Conservation (phyloP, 768 basidiomycete species). For the Termitomyces heimii region DNA sequence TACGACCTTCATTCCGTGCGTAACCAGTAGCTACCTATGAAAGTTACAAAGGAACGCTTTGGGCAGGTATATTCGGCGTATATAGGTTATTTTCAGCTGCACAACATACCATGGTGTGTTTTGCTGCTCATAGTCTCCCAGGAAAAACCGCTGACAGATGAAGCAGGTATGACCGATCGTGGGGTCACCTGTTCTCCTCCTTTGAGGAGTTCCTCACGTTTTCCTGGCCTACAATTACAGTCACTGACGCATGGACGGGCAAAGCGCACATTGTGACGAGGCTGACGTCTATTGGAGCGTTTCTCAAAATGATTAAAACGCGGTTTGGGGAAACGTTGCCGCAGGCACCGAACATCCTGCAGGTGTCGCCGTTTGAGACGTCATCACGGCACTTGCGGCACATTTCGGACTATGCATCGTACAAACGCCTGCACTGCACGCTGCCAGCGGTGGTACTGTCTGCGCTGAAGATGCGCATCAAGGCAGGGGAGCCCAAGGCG, state of each 20-base stretch:
- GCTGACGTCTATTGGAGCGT: slow-evolving; percentile 61
- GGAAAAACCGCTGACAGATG: neutral
- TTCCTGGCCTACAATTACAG: slow-evolving; percentile 77
- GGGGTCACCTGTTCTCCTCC: slow-evolving; percentile 73
- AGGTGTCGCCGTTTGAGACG: slow-evolving; percentile 64
- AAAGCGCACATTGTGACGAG: slow-evolving; percentile 79
- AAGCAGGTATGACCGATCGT: slow-evolving; percentile 70
- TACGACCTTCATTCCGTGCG: slow-evolving; percentile 74
- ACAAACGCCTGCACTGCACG: slow-evolving; percentile 65
- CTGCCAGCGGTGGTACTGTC: slow-evolving; percentile 65
- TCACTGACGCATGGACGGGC: slow-evolving; percentile 68
- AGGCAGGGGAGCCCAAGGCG: slow-evolving; percentile 58
- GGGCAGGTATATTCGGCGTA: slow-evolving; percentile 63
- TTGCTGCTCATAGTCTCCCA: neutral
- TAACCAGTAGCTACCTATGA: slow-evolving; percentile 3
- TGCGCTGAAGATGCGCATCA: slow-evolving; percentile 59
- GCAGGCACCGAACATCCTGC: slow-evolving; percentile 65
- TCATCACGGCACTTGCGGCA: slow-evolving; percentile 63
- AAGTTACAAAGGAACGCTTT: neutral
- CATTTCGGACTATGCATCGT: slow-evolving; percentile 59
- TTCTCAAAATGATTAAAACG: slow-evolving; percentile 83
- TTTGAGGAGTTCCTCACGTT: slow-evolving; percentile 78
- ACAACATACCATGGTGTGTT: slow-evolving; percentile 59
- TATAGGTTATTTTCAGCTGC: slow-evolving; percentile 71
- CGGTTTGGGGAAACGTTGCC: slow-evolving; percentile 79